Percentiles rank a stretch among this genome's conserved stretches.
Evolutionary conservation across 805 yeast genomes (phyloP).

Genomic region (Saturnispora sanitii): DNA sequence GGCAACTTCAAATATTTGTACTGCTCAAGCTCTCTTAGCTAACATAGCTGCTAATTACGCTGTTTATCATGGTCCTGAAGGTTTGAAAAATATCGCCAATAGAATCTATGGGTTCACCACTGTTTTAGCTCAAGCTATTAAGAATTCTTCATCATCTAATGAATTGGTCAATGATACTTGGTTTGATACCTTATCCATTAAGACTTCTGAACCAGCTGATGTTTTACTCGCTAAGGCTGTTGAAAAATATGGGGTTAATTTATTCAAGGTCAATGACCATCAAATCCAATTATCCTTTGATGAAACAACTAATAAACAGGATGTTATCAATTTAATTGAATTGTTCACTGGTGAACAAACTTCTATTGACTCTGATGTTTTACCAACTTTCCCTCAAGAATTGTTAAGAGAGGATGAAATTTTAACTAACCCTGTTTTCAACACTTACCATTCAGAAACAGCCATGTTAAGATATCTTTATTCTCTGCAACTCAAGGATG

Average conservation of each 20-base stretch:
- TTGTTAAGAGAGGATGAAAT: conserved; percentile 48
- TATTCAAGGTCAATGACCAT: conserved; percentile 53
- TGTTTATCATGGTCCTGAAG: conserved; percentile 91
- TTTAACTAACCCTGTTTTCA: conserved; percentile 69
- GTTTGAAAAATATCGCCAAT: conserved; percentile 66
- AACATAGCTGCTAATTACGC: conserved; percentile 94
- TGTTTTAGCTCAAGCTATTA: conserved; percentile 53
- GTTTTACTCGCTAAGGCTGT: conserved; percentile 50
- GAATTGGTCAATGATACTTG: conserved; percentile 18
- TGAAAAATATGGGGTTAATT: conserved; percentile 55
- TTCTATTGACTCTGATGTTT: conserved; percentile 18
- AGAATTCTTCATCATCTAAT: conserved; percentile 37
- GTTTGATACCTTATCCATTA: conserved; percentile 79
- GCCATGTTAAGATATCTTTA: conserved; percentile 88
- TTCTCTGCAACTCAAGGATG: conserved; percentile 73
- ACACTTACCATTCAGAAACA: conserved; percentile 86
- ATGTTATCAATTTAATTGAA: conserved; percentile 46
- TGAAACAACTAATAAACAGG: conserved; percentile 66
- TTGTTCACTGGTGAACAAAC: conserved; percentile 42
- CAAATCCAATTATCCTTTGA: conserved; percentile 79
- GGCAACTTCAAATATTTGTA: conserved; percentile 96
- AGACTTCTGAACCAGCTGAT: conserved; percentile 42
- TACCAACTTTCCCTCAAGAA: conserved; percentile 43
- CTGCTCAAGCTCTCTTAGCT: conserved; percentile 94
- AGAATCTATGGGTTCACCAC: conserved; percentile 70